Conservation (phyloP, 139 green algal genomes). For the Tetraselmis chui region DNA sequence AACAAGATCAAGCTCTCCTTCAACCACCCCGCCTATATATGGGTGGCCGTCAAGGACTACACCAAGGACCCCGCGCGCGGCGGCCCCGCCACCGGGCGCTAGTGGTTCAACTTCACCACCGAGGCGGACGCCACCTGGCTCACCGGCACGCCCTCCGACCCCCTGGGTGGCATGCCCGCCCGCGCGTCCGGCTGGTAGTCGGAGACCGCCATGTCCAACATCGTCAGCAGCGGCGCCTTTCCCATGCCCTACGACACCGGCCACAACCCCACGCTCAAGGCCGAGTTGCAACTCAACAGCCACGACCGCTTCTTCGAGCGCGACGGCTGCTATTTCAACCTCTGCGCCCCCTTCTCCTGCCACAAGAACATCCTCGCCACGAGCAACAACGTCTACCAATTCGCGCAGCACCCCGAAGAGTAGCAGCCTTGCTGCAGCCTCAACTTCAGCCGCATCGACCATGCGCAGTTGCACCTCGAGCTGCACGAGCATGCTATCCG, state of each 20-base stretch:
- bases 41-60: conserved; percentile 11
- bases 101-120: conserved; percentile 25
- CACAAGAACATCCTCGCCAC: conserved; percentile 14
- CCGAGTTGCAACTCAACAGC: conserved; percentile 17
- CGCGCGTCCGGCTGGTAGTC: too few relatives aligned
- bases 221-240: too few relatives aligned
- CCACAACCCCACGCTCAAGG: conserved; percentile 6
- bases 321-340: conserved; percentile 18
- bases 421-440: too few relatives aligned
- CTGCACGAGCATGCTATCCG: too few relatives aligned
- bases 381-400: conserved; percentile 24
- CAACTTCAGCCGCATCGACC: too few relatives aligned
- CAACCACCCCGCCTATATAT: conserved; percentile 21
- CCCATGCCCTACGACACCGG: too few relatives aligned
- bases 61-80: not conserved
- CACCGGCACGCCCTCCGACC: not conserved
- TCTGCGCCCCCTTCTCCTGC: conserved; percentile 17
- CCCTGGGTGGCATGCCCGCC: too few relatives aligned
- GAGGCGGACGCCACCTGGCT: not conserved
- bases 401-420: too few relatives aligned
- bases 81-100: too few relatives aligned
- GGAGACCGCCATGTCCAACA: too few relatives aligned
- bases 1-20: conserved; percentile 18
- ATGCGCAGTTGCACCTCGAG: too few relatives aligned
- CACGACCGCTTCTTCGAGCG: conserved; percentile 17